A percentile compares a stretch with the other conserved stretches of the same genome.
Conservation (phyloP, 768 basidiomycete genomes). For the Rhizopogon vinicolor region DNA sequence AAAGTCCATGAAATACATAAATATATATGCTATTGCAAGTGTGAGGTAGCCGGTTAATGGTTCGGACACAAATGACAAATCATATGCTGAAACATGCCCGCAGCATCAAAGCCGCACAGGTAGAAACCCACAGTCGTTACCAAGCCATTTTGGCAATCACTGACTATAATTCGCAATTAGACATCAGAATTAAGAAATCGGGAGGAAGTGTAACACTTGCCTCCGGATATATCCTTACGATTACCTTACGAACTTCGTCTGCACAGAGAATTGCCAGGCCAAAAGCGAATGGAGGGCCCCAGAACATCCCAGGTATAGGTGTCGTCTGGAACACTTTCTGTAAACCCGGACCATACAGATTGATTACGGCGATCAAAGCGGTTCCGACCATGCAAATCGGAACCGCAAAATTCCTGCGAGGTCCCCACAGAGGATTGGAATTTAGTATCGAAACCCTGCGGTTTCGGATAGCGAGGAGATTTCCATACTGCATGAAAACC, state of each 20-base stretch:
- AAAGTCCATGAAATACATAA: too few species aligned
- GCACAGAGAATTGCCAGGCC: constrained; percentile 35
- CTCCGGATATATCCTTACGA: constrained; percentile 40
- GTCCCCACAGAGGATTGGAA: constrained; percentile 43
- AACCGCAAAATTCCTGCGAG: constrained; percentile 37
- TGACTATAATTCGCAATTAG: constrained; percentile 16
- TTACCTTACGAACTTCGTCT: constrained; percentile 41
- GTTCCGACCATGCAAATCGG: constrained; percentile 35
- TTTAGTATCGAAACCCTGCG: constrained; percentile 38
- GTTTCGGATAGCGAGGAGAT: constrained; percentile 38
- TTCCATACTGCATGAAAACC: constrained; percentile 42
- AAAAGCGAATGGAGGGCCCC: constrained; percentile 43
- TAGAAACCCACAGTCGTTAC: constrained; percentile 13
- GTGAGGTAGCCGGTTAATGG: too few species aligned
- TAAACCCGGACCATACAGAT: constrained; percentile 41
- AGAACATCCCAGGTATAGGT: constrained; percentile 43
- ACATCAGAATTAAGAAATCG: constrained; percentile 5
- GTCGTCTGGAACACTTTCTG: constrained; percentile 38
- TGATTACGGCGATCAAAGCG: constrained; percentile 37
- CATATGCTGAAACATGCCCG: not conserved
- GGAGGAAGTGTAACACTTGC: constrained; percentile 15
- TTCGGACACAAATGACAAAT: not conserved
- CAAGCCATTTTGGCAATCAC: constrained; percentile 35
- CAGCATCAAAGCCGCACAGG: not conserved
- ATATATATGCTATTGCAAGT: too few species aligned